Evolutionary conservation across 805 yeast genomes (phyloP), one percentile per base, ranked within the genome.

Genomic region (Metschnikowia cubensis): DNA sequence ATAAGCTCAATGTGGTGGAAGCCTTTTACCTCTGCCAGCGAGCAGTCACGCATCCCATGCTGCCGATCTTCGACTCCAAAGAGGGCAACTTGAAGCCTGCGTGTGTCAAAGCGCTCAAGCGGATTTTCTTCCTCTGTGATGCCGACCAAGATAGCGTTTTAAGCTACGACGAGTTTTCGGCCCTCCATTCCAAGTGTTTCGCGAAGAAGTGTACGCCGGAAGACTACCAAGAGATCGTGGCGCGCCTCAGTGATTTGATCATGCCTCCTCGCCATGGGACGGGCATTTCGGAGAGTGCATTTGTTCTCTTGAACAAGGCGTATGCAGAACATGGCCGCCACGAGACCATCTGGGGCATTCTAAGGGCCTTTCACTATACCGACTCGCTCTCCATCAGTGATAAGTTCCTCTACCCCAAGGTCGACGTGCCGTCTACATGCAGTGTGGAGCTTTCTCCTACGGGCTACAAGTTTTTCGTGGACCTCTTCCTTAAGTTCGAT

Each of bases 331-430:
- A 81, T 35, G 99, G 99, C 0, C 74, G 98, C 32, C 98, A 94
- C 65, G 99, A 94, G 64, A 94, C 98, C 0, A 85, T 89, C 0
- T 94, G 99, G 99, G 96, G 96, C 0, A 89, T 94, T 18, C 65
- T 94, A 22, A 68, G 99, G 47, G 79, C 90, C 0, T 94, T 88
- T 65, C 87, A 89, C 61, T 94, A 94, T 61, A 92, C 98, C 0
- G 94, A 94, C 61, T 90, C 97, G 0, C 71, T 94, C 4, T 89
- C 97, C 0, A 74, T 94, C 29, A 84, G 83, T 56, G 96, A 89
- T 54, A 80, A 81, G 50, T 82, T 89, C 44, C 66, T 94, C n/a
- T 81, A 78, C 55, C 99, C 99, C 0, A 77, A 78, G 46, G 60
- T 91, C 18, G 95, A 87, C 45, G 88, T 90, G 1, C 83, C 89